phyloP scores from a whole-genome alignment of 129 eudicot genomes.

The Ambrosia trifida region DNA sequence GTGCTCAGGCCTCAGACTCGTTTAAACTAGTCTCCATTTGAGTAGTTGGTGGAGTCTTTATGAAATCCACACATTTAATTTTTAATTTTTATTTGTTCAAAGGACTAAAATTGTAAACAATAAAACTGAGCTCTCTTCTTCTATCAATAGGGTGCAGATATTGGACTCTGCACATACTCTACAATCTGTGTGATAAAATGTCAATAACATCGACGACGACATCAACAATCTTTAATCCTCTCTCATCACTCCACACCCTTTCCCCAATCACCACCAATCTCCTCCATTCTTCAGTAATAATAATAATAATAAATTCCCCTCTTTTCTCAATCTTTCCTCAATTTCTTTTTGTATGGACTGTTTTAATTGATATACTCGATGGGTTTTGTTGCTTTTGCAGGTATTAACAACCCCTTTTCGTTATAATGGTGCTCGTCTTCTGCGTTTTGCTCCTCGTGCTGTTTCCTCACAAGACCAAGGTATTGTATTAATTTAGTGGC shows the following conservation, averaged over 20 bases:
- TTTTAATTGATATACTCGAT: neutral
- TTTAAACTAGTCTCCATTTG: no score
- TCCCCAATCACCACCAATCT: constrained; percentile 16
- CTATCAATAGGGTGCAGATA: neutral
- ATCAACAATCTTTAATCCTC: constrained; percentile 28
- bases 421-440: constrained; percentile 17
- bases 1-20: no score
- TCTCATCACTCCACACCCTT: constrained; percentile 23
- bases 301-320: neutral
- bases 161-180: neutral
- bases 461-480: constrained; percentile 50
- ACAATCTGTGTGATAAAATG: constrained; percentile 9
- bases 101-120: no score
- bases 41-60: no score
- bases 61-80: no score
- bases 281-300: constrained; percentile 16
- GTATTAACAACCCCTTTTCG: constrained; percentile 28
- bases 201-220: constrained; percentile 28
- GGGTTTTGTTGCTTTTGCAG: constrained; percentile 26
- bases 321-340: neutral
- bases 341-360: constrained; percentile 12
- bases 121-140: neutral
- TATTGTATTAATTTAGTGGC: neutral
- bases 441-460: constrained; percentile 39
- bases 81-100: no score